Evolutionary conservation across 106 monocot genomes (phyloP), one percentile per base, ranked within the genome.

Genomic region (Dendrobium chrysotoxum): DNA sequence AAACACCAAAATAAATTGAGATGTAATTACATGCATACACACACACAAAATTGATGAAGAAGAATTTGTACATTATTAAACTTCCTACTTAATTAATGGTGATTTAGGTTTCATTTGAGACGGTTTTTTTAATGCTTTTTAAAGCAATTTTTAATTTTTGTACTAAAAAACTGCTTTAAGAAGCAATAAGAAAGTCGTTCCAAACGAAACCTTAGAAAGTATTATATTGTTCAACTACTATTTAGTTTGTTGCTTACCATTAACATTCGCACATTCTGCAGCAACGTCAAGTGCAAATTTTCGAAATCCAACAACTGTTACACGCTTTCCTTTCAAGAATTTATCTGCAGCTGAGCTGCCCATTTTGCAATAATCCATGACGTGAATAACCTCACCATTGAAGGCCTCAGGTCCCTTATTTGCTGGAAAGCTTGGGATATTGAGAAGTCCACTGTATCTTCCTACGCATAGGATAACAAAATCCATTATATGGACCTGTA

Each of bases 231-330:
- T 66, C 4, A 0, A 20, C 26, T 7, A 1, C 1, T n/a, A n/a
- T 66, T 66, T 28, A 44, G 0, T 18, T 28, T 25, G 28, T 25
- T 28, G 66, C 39, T 78, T 65, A 87, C 91, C 91, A 81, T 91
- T 91, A 20, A 31, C 85, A 38, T 81, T 45, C 0, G 88, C 82
- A 58, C 91, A 91, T 57, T 91, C 91, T 7, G 75, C 41, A 50
- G 87, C 83, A 55, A 91, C 87, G 15, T 91, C 91, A 6, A 91
- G 1, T 0, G 87, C 91, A 4, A 89, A 89, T 83, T 91, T 91
- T n/a, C n/a, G 42, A 65, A 47, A 89, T 3, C 91, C 91, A 8
- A 91, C 81, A 5, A 91, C 87, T 0, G 88, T 89, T 25, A 91
- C 86, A 7, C 75, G 88, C 71, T 91, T 91, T 31, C 79, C 88